These are phyloP conservation scores for Immersiella caudata DNA, from an alignment of 495 filamentous ascomycete species.

Conservation along the genomic window DNA sequence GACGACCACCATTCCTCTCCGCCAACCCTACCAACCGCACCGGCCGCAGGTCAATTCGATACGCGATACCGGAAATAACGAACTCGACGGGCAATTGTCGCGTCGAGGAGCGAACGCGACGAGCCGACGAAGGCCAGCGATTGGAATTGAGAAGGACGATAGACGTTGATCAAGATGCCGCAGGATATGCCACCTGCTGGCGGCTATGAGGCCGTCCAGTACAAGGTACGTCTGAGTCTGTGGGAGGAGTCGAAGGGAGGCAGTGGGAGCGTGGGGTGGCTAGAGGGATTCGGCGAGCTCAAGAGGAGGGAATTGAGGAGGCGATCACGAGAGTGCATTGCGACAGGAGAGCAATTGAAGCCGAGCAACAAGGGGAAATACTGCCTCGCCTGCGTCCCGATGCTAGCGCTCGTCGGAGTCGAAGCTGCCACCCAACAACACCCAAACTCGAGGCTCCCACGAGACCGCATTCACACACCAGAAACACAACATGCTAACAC, in stretches of 20 bases:
- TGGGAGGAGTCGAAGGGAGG: not conserved
- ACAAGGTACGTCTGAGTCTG: conserved; percentile 65
- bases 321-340: too few relatives aligned
- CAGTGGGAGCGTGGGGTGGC: not conserved
- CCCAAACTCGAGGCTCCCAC: too few relatives aligned
- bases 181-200: conserved; percentile 93
- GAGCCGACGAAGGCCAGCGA: conserved; percentile 3
- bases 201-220: conserved; percentile 94
- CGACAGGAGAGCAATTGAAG: too few relatives aligned
- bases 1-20: conserved; percentile 1
- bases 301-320: not conserved
- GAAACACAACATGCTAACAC: conserved; percentile 20
- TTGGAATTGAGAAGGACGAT: not conserved
- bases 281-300: not conserved
- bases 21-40: not conserved
- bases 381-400: too few relatives aligned
- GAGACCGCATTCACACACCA: not conserved
- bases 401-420: too few relatives aligned
- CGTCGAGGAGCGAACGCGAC: not conserved
- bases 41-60: not conserved
- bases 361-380: too few relatives aligned
- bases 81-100: not conserved
- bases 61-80: not conserved
- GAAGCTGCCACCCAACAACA: too few relatives aligned
- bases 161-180: conserved; percentile 56